phyloP scores from a whole-genome alignment of 2,329 filamentous ascomycete species.

The Zymoseptoria brevis region DNA sequence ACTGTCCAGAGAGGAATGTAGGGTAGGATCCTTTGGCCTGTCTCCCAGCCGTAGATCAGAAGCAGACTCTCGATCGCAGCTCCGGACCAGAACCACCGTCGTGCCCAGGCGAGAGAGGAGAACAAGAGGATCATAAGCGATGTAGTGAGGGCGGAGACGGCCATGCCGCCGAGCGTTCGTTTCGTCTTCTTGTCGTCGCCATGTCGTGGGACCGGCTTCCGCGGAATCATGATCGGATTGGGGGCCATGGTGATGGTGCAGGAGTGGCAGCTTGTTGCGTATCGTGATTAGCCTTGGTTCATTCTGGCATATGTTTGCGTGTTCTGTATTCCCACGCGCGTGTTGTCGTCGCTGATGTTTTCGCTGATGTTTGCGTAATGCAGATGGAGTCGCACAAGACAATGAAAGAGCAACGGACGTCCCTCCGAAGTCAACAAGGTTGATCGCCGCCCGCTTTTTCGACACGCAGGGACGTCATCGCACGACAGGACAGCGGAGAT shows the following conservation, averaged over 20 bases:
- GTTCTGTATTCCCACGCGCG: not conserved
- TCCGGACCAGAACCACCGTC: conserved; percentile 23
- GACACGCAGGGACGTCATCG: not conserved
- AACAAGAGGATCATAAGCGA: conserved; percentile 11
- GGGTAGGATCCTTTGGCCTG: conserved; percentile 35
- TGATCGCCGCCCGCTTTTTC: not conserved
- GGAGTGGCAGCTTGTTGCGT: not conserved
- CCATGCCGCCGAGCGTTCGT: not conserved
- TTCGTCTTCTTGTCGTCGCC: not conserved
- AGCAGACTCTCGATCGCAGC: conserved; percentile 22
- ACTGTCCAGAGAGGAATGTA: conserved; percentile 41
- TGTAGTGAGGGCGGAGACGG: conserved; percentile 6
- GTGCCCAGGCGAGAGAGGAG: conserved; percentile 16
- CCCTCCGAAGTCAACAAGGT: not conserved
- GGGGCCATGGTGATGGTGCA: conserved; percentile 10
- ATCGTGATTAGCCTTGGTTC: not conserved
- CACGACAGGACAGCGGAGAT: not conserved
- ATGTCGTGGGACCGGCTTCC: conserved; percentile 10
- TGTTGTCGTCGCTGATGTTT: not conserved
- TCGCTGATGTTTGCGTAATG: not conserved
- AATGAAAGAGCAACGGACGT: not conserved
- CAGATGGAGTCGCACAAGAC: not conserved
- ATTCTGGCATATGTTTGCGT: not conserved
- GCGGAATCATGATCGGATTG: conserved; percentile 13
- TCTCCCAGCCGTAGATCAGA: conserved; percentile 18